Conservation (phyloP, 2,329 filamentous ascomycete species). For the Aspergillus ochraceoroseus region DNA sequence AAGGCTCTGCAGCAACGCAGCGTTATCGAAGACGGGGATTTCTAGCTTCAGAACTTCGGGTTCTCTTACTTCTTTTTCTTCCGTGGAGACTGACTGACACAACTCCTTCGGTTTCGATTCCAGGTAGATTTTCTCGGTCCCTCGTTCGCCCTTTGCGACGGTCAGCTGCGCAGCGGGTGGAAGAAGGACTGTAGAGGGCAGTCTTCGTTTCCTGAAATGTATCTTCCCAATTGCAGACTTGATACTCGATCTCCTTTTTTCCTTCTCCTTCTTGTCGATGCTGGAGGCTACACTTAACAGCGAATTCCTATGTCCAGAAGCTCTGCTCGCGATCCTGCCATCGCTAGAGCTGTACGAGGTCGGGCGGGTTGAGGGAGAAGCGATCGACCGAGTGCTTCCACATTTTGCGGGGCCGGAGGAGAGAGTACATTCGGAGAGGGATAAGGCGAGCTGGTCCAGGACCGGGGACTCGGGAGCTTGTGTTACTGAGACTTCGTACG, state of each 20-base stretch:
- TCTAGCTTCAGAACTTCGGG: conserved; percentile 26
- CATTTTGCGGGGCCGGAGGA: conserved; percentile 28
- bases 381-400: conserved; percentile 36
- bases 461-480: conserved; percentile 23
- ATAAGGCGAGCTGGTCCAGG: conserved; percentile 30
- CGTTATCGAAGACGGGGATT: conserved; percentile 35
- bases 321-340: conserved; percentile 22
- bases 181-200: conserved; percentile 27
- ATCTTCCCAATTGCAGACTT: conserved; percentile 36
- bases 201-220: conserved; percentile 34
- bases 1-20: conserved; percentile 33
- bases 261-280: conserved; percentile 29
- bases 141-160: conserved; percentile 24
- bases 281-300: conserved; percentile 27
- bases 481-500: conserved; percentile 28
- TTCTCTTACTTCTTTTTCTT: no score
- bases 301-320: conserved; percentile 24
- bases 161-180: conserved; percentile 30
- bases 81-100: conserved; percentile 7
- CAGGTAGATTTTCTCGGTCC: conserved; percentile 37
- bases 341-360: conserved; percentile 39
- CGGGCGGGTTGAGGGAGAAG: conserved; percentile 39
- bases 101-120: conserved; percentile 20
- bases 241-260: conserved; percentile 31
- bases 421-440: conserved; percentile 33